phyloP scores from a whole-genome alignment of 176 grass and related monocot genomes.

The Themeda triandra region DNA sequence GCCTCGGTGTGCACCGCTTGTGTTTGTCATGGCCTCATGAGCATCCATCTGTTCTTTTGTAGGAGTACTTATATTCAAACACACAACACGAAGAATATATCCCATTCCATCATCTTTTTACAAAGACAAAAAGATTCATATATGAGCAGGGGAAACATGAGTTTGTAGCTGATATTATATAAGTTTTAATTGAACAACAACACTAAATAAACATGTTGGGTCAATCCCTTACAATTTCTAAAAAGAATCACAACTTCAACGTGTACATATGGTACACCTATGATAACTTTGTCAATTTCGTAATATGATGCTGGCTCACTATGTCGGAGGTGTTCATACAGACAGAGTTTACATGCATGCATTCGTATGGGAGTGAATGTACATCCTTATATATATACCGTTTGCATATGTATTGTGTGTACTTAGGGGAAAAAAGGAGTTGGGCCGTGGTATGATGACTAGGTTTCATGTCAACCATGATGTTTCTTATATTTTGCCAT shows the following conservation, averaged over 20 bases:
- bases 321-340: no score
- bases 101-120: not conserved
- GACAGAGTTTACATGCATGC: no score
- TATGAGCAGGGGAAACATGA: not conserved
- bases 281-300: no score
- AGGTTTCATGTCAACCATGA: not conserved
- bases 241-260: not conserved
- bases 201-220: no score
- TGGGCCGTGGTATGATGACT: not conserved
- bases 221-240: no score
- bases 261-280: no score
- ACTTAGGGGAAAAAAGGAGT: no score
- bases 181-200: not conserved
- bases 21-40: slow-evolving; percentile 29
- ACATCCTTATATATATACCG: no score
- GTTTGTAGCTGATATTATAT: not conserved
- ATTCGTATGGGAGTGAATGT: no score
- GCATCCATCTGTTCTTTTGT: not conserved
- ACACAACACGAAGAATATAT: not conserved
- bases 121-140: not conserved
- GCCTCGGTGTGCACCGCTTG: slow-evolving; percentile 12
- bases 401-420: no score
- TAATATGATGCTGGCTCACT: no score
- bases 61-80: not conserved
- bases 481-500: not conserved